Evolutionary conservation across 2,329 filamentous ascomycete genomes (phyloP), one percentile per base, ranked within the genome.

Genomic region (Pyricularia pennisetigena): DNA sequence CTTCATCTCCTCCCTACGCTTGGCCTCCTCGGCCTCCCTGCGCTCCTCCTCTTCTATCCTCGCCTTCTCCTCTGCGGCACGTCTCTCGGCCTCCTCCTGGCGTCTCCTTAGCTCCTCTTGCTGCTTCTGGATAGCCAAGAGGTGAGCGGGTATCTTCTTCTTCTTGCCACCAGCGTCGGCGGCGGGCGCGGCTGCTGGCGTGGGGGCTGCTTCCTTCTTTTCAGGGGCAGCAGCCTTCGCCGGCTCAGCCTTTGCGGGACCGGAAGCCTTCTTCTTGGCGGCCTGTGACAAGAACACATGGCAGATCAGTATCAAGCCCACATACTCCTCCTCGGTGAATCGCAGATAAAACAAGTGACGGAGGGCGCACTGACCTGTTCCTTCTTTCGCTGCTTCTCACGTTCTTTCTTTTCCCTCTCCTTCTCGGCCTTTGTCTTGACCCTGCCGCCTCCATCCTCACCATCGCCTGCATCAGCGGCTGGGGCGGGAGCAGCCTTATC

Each of bases 381-480:
- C 88, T 94, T 99, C 83, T 99, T 99, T 73, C 94, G 86, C 82
- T 95, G 92, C 88, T 99, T 99, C 83, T 99, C 95, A 70, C 93
- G 89, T 82, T 99, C 95, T 82, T 97, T 99, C 86, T 94, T 98
- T 75, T 94, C 85, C 80, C 93, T 97, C 79, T 99, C 95, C 83
- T 99, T 99, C 82, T 99, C 94, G 69, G 96, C 95, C 86, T 98
- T 99, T 57, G 93, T 97, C 81, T 98, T 88, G 65, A 98, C 85
- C 68, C 88, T 86, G 63, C 90, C 90, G 69, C 83, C 84, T 8
- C 78, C 86, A 12, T 80, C 83, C 23, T 83, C 84, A 2, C 82
- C 84, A 6, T 82, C 84, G 28, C 75, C 80, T 7, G 75, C 77
- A 9, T 77, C 74, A 61, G 81, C 81, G 4, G 81, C 81, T 57